Evolutionary conservation across 306 rosid genomes (phyloP), one percentile per base, ranked within the genome.

Genomic region (Gillenia trifoliata): DNA sequence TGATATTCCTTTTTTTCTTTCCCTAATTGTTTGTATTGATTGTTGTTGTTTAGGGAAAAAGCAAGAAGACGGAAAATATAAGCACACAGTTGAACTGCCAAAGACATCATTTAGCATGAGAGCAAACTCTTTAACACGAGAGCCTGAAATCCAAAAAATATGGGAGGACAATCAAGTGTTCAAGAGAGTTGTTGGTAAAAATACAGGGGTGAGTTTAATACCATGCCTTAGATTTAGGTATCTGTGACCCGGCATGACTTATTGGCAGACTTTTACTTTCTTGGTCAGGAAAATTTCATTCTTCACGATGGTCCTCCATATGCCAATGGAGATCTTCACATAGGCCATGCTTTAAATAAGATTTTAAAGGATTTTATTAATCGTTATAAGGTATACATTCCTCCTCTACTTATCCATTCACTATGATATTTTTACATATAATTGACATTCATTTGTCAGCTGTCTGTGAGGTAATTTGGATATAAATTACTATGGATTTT

Each of bases 221-320:
- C 55, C 49, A 45, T 68, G 68, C 72, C 73, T 76, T 64, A 64
- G 38, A 45, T 45, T 15, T 45, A 15, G 52, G 50, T 63, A 64
- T 49, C 7, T 73, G 11, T 57, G 68, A 30, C 67, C 22, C 79
- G 73, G n/a, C 65, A 26, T 64, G 71, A 74, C 70, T 77, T 76
- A 69, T 77, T 84, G 34, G 70, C 73, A 29, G 72, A 74, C 72
- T 81, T 64, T 64, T 79, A 67, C 70, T 68, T 56, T 69, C 67
- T 72, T 82, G 80, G 33, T 71, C 86, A 92, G 97, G 93, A 76
- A 80, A 90, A 47, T 74, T 94, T 92, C 75, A 87, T 90, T 85
- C 99, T 94, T 77, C 99, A 95, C 34, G 98, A 95, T 47, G 99
- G 98, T 76, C 99, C 98, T 73, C 99, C 97, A 25, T 92, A 95